These are phyloP conservation scores for Filobasidium floriforme DNA, from an alignment of 768 basidiomycete genomes.

Conservation along the genomic window DNA sequence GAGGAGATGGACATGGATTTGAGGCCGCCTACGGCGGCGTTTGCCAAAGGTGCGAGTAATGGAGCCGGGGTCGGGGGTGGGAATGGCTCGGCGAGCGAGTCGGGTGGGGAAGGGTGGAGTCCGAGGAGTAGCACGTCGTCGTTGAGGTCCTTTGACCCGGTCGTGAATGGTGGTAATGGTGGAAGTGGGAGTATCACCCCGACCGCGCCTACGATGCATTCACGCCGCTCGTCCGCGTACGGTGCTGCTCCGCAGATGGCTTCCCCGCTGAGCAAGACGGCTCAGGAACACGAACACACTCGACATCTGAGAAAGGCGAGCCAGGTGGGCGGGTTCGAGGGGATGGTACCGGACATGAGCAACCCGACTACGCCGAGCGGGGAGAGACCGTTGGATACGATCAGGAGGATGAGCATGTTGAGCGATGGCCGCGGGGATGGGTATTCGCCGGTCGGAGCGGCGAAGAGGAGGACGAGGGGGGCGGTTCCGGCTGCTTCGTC, in stretches of 20 bases:
- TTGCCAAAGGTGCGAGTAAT: constrained; percentile 4
- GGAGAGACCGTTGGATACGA: constrained; percentile 41
- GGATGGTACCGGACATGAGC: constrained; percentile 33
- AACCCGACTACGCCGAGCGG: constrained; percentile 36
- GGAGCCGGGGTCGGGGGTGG: neutral
- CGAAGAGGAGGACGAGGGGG: neutral
- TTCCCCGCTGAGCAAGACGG: constrained; percentile 17
- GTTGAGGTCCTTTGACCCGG: neutral
- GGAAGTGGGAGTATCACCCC: neutral
- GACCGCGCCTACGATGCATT: constrained; percentile 11
- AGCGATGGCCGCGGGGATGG: constrained; percentile 16
- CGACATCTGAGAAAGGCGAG: neutral
- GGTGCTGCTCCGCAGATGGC: constrained; percentile 5
- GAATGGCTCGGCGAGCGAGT: neutral
- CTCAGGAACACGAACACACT: constrained; percentile 11
- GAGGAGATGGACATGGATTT: constrained; percentile 8
- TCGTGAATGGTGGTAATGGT: neutral
- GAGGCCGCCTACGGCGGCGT: constrained; percentile 7
- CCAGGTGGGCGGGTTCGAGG: neutral
- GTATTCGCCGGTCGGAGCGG: neutral
- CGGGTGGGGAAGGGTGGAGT: neutral
- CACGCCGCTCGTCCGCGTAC: constrained; percentile 6
- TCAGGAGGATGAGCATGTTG: constrained; percentile 32
- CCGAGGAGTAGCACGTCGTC: constrained; percentile 3
- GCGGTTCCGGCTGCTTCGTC: neutral